Conservation (phyloP, 2,329 filamentous ascomycete species). For the Cadophora sp. region DNA sequence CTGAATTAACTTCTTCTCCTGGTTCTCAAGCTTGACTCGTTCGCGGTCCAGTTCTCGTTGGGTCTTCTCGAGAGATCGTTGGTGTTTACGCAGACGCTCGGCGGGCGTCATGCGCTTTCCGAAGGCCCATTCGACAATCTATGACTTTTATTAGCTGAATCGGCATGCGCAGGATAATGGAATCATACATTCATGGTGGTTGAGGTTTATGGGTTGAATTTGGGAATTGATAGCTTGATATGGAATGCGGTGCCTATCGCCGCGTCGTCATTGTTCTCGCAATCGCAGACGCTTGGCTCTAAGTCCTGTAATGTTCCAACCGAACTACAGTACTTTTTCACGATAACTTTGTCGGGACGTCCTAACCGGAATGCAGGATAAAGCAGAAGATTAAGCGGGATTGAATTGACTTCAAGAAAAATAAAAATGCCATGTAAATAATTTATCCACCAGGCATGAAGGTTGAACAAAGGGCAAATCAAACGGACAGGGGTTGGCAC, state of each 20-base stretch:
- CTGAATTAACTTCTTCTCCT: conserved; percentile 94
- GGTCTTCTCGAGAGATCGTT: conserved; percentile 95
- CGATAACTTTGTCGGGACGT: background rate
- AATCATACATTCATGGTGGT: conserved; percentile 60
- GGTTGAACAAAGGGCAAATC: background rate
- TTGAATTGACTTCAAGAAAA: background rate
- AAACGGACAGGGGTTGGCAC: conserved; percentile 14
- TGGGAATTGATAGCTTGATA: conserved; percentile 4
- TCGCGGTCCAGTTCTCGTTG: conserved; percentile 96
- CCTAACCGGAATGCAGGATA: background rate
- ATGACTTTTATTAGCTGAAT: conserved; percentile 21
- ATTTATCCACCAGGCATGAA: background rate
- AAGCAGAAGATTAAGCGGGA: background rate
- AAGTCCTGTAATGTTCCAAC: background rate
- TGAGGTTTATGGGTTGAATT: background rate
- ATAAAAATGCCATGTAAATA: background rate
- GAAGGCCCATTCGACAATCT: conserved; percentile 99
- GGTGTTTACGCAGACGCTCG: conserved; percentile 90
- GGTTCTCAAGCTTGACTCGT: conserved; percentile 93
- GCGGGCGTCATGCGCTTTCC: conserved; percentile 99
- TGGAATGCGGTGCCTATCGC: conserved; percentile 26
- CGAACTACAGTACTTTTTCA: conserved; percentile 8
- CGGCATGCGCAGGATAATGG: background rate
- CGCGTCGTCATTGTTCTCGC: conserved; percentile 27
- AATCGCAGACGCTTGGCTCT: conserved; percentile 12